These are phyloP conservation scores for Alternaria dauci DNA, from an alignment of 2,329 filamentous ascomycete species.

Conservation along the genomic window DNA sequence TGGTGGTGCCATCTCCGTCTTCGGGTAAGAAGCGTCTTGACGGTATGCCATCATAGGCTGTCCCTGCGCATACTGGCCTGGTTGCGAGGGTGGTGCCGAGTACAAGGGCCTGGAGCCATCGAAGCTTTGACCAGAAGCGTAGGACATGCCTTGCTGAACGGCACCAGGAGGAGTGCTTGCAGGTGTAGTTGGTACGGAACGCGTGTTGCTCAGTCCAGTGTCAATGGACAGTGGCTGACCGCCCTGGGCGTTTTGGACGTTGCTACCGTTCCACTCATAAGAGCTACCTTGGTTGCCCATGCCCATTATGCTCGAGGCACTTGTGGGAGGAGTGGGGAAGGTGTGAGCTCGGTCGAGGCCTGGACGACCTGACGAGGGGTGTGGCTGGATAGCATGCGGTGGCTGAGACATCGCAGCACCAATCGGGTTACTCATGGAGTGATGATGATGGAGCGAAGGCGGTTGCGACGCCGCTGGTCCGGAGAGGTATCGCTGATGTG, in stretches of 20 bases:
- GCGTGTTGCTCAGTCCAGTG: slow-evolving; percentile 76
- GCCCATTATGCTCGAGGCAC: slow-evolving; percentile 83
- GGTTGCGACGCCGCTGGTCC: slow-evolving; percentile 66
- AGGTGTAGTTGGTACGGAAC: slow-evolving; percentile 89
- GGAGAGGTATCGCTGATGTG: slow-evolving; percentile 64
- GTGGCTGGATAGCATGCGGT: slow-evolving; percentile 68
- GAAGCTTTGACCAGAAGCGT: slow-evolving; percentile 75
- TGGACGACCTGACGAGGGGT: slow-evolving; percentile 69
- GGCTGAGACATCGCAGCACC: slow-evolving; percentile 71
- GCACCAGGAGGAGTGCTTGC: slow-evolving; percentile 87
- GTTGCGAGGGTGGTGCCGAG: slow-evolving; percentile 70
- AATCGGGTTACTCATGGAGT: slow-evolving; percentile 70
- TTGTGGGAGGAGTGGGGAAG: slow-evolving; percentile 92
- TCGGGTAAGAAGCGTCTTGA: slow-evolving; percentile 65
- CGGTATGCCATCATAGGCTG: slow-evolving; percentile 71
- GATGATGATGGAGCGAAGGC: slow-evolving; percentile 76
- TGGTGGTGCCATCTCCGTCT: slow-evolving; percentile 89
- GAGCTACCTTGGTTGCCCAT: slow-evolving; percentile 77
- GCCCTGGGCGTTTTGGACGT: slow-evolving; percentile 58
- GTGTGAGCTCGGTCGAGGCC: slow-evolving; percentile 81
- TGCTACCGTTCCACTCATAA: slow-evolving; percentile 76
- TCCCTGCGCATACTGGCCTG: slow-evolving; percentile 74
- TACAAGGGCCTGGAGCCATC: slow-evolving; percentile 83
- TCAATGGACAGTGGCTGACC: slow-evolving; percentile 83
- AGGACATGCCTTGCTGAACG: slow-evolving; percentile 81